Evolutionary conservation across 768 basidiomycete species (phyloP), one percentile per base, ranked within the genome.

Genomic region (Tulasnella sp.): DNA sequence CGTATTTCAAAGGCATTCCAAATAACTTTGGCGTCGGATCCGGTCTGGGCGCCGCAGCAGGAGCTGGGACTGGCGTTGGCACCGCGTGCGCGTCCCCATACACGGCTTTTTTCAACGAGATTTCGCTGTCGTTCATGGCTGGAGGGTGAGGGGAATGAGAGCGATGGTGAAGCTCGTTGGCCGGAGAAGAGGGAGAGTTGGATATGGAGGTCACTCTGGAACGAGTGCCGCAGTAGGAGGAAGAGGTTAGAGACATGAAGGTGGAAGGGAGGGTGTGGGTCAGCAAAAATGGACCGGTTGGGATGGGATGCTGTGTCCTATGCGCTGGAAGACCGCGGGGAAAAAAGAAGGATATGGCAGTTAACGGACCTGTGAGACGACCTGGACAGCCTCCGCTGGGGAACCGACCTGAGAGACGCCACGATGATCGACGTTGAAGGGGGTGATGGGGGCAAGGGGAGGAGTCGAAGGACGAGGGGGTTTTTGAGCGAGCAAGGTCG

Each of bases 1-100:
- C 89, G 81, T 94, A 93, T 87, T 94, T 94, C 82, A 94, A 86
- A 21, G 93, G 92, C 52, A 52, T 52, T 52, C 24, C 52, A n/a
- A 52, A 52, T 24, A 52, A n/a, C 12, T 90, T 86, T 48, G 93
- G 93, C 5, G 87, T 83, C 10, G 40, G 52, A 75, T 62, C 76
- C 21, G 79, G 18, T 14, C 27, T 68, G 0, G 62, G 38, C 31
- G 71, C 39, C 31, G 71, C 39, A 38, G 39, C 39, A 36, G 44
- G 40, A 4, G 71, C n/a, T 27, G 27, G 31, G 16, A 71, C 8
- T 18, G 71, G 46, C 4, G 78, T 36, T n/a, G n/a, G 19, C 21
- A 2, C 21, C 24, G 34, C 3, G 58, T n/a, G 71, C 40, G 73
- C 14, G 36, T 46, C 44, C n/a, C 3, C 10, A 56, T 58, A 56